phyloP scores from a whole-genome alignment of 441 rosid species.

The Euphorbia corollata region DNA sequence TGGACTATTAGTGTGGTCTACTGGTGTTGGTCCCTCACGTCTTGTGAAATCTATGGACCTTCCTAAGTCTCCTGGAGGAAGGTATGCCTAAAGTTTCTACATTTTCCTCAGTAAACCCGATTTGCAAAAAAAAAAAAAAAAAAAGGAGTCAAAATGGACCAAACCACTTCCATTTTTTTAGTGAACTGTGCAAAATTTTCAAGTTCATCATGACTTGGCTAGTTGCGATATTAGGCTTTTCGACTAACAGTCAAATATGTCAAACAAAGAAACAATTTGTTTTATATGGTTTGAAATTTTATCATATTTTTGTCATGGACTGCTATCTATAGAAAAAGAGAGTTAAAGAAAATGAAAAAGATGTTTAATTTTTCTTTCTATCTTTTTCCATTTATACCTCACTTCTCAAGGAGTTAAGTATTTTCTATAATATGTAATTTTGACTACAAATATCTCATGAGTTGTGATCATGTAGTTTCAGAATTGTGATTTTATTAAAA shows the following conservation, averaged over 20 bases:
- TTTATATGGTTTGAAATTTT: neutral
- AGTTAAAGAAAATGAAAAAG: neutral
- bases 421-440: neutral
- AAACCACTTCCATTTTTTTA: neutral
- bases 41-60: constrained; percentile 58
- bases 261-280: neutral
- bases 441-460: neutral
- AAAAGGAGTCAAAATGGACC: neutral
- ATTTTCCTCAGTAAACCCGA: neutral
- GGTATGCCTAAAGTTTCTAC: constrained; percentile 33
- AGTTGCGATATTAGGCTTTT: neutral
- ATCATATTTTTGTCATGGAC: neutral
- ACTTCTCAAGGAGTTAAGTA: neutral
- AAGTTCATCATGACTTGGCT: neutral
- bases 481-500: neutral
- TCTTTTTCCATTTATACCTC: neutral
- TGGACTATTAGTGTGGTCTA: constrained; percentile 84
- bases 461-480: neutral
- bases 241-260: neutral
- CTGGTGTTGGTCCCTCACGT: constrained; percentile 84
- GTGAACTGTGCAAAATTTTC: neutral
- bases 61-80: constrained; percentile 82
- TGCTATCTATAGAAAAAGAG: neutral
- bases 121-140: neutral
- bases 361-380: neutral